These are phyloP conservation scores for Cryoendolithus antarcticus DNA, from an alignment of 2,329 filamentous ascomycete species.

Conservation along the genomic window DNA sequence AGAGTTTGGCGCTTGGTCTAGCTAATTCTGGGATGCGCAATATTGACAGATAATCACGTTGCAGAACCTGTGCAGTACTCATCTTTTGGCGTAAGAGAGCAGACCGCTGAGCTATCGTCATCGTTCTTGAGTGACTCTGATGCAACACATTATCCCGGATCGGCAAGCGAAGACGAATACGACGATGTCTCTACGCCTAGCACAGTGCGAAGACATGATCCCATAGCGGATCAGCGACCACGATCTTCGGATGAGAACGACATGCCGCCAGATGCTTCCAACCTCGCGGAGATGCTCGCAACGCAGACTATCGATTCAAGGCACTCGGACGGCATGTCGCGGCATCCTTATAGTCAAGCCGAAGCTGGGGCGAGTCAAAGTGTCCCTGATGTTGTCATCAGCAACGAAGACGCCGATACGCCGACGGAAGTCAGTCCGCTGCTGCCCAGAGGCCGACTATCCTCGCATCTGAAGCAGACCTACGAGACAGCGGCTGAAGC, in stretches of 20 bases:
- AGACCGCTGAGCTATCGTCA: conserved; percentile 26
- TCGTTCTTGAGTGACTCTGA: conserved; percentile 25
- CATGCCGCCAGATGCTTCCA: conserved; percentile 1
- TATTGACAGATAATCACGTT: too few species aligned
- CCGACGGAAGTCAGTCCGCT: conserved; percentile 23
- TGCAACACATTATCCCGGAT: too few species aligned
- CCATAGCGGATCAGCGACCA: conserved; percentile 18
- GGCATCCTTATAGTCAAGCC: too few species aligned
- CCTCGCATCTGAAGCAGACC: conserved; percentile 11
- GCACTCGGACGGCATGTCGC: too few species aligned
- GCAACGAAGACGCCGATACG: conserved; percentile 12
- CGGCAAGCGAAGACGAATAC: too few species aligned
- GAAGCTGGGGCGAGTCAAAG: conserved; percentile 1
- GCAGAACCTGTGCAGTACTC: conserved; percentile 28
- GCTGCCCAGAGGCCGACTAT: conserved; percentile 20
- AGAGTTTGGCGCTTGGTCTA: too few species aligned
- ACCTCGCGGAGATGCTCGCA: conserved; percentile 4
- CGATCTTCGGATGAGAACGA: too few species aligned
- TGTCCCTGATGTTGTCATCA: conserved; percentile 19
- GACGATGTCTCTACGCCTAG: too few species aligned
- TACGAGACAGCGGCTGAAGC: conserved; percentile 13
- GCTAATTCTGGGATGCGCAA: too few species aligned
- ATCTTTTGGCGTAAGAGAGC: conserved; percentile 25
- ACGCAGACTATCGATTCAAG: too few species aligned
- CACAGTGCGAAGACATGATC: conserved; percentile 9